These are phyloP conservation scores for Solanum corneliomulleri DNA, from an alignment of 257 asterid species.

Conservation along the genomic window DNA sequence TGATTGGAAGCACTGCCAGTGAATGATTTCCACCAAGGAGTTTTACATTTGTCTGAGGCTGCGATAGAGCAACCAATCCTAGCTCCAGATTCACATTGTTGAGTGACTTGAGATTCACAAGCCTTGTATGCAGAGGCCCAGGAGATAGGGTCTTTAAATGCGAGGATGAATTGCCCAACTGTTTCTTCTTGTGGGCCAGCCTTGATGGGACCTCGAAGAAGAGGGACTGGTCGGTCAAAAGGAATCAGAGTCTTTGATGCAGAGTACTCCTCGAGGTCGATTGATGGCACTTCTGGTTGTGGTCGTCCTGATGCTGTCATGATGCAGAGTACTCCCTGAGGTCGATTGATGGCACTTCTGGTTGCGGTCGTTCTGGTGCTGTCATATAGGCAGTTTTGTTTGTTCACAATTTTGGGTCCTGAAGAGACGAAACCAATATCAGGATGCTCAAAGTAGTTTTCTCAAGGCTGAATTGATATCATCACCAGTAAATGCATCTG, in stretches of 20 bases:
- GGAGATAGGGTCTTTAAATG: constrained; percentile 44
- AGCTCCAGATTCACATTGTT: constrained; percentile 73
- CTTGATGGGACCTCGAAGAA: constrained; percentile 61
- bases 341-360: constrained; percentile 17
- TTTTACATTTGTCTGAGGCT: constrained; percentile 71
- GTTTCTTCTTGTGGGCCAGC: constrained; percentile 32
- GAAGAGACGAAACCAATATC: background rate
- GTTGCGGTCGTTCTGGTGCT: background rate
- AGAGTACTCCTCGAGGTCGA: constrained; percentile 53
- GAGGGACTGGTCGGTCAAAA: constrained; percentile 51
- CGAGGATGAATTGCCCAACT: constrained; percentile 54
- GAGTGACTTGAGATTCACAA: constrained; percentile 37
- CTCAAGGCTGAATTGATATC: background rate
- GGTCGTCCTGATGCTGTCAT: background rate
- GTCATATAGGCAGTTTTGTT: background rate
- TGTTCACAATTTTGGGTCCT: background rate
- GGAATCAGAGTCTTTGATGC: constrained; percentile 44
- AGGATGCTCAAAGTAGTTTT: background rate
- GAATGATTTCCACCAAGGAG: constrained; percentile 71
- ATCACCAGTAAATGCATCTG: background rate
- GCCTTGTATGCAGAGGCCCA: constrained; percentile 56
- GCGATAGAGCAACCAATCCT: constrained; percentile 85
- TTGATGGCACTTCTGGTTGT: constrained; percentile 9
- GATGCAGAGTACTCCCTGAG: constrained; percentile 54
- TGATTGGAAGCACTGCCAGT: constrained; percentile 31